Evolutionary conservation across 768 basidiomycete genomes (phyloP).

Genomic region (Boletus sp.): DNA sequence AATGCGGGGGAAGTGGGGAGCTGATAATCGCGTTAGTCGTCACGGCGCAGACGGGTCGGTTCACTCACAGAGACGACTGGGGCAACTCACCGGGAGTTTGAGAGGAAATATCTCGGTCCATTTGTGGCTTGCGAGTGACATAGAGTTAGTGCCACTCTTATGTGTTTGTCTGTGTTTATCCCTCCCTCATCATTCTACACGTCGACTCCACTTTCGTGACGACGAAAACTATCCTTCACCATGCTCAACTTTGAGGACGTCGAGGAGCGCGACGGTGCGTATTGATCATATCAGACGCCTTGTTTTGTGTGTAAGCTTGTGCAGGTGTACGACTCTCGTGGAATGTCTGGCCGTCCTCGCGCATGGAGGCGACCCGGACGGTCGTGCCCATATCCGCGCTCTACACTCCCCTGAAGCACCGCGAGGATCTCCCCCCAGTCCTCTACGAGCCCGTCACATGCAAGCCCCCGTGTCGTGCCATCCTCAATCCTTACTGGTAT

Average conservation of each 20-base stretch:
- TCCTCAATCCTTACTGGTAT: slow-evolving; percentile 96
- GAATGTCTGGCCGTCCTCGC: slow-evolving; percentile 98
- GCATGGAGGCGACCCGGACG: slow-evolving; percentile 96
- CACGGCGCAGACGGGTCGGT: too few species aligned
- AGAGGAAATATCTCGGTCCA: neutral
- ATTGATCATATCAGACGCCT: neutral
- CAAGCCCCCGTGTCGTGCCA: slow-evolving; percentile 95
- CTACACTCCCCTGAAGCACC: slow-evolving; percentile 91
- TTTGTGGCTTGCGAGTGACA: neutral
- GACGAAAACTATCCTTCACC: slow-evolving; percentile 25
- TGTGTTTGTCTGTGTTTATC: slow-evolving; percentile 22
- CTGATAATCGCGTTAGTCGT: neutral
- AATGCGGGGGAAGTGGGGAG: neutral
- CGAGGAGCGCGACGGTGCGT: slow-evolving; percentile 91
- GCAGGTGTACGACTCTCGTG: slow-evolving; percentile 92
- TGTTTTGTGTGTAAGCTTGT: neutral
- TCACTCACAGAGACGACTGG: neutral
- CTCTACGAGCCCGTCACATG: slow-evolving; percentile 98
- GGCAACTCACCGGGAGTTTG: neutral
- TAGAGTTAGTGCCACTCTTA: neutral
- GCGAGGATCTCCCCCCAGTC: slow-evolving; percentile 93
- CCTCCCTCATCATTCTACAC: slow-evolving; percentile 18
- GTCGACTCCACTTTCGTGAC: slow-evolving; percentile 25
- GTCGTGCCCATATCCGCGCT: slow-evolving; percentile 98
- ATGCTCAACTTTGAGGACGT: slow-evolving; percentile 95